Base-by-base conservation (phyloP, 352 stramenopile genomes). In the Phytophthora pini region DNA sequence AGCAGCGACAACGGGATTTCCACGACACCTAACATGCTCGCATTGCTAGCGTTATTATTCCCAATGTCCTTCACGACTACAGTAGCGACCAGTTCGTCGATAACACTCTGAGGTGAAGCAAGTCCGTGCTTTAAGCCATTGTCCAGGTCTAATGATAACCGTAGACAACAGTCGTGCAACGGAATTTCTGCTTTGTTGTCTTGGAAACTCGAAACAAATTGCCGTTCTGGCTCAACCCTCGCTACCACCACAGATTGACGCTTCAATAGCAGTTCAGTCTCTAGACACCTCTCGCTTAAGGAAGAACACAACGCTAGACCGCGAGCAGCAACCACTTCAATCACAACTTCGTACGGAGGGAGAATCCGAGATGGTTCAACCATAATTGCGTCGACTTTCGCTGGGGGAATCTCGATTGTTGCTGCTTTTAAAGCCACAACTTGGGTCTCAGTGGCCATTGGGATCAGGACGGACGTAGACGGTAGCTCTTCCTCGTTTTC, bases 1-100 rank as follows among this genome's bases (percentile, higher is more conserved):
- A 90, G 55, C 17, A 89, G 48, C 12, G 63, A 71, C 24, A 90
- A 36, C 24, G 79, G 71, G 6, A 90, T 72, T 32, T 61, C 54
- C 5, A 90, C 36, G 9, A 71, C n/a, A 5, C 80, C 80, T 22
- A 85, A 51, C 5, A 38, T 50, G 41, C 5, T 61, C 26, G 27
- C 4, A 8, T 32, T 40, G 6, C 36, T 45, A 29, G 27, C 49
- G n/a, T 4, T n/a, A 13, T 13, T 65, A 9, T 34, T 56, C 1
- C 12, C 36, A 13, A 27, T 49, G 9, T 44, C 9, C 15, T 65
- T 73, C 13, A 71, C 32, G 1, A 67, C 45, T 4, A 79, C 20
- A n/a, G 22, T 39, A n/a, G 50, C 49, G 27, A 11, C 70, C 63
- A 62, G 69, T 22, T 74, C 71, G 29, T 76, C 63, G 43, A 79